Conservation (phyloP, 2,329 filamentous ascomycete species). For the Akanthomyces muscarius region DNA sequence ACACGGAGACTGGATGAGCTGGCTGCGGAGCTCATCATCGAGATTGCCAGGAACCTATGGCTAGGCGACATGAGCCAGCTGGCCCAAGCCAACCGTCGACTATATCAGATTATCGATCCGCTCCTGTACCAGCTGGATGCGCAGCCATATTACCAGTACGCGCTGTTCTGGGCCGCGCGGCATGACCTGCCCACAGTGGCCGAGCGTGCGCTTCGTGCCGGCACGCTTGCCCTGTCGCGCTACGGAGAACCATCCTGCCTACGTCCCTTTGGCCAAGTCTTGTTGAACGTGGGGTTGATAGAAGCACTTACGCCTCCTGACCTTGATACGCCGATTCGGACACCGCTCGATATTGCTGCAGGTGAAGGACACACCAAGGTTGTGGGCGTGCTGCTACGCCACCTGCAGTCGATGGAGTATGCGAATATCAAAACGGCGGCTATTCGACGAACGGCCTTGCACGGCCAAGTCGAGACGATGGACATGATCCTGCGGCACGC, state of each 20-base stretch:
- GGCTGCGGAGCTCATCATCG: not conserved
- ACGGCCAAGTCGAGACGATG: not conserved
- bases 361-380: not conserved
- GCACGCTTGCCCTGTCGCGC: not conserved
- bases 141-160: slow-evolving; percentile 9
- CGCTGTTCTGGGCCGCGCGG: slow-evolving; percentile 8
- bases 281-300: not conserved
- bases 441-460: rapidly evolving
- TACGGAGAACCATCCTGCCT: not conserved
- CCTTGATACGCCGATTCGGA: too few relatives aligned
- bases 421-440: not conserved
- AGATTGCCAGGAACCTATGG: slow-evolving; percentile 2
- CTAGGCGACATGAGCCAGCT: slow-evolving; percentile 12
- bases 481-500: not conserved
- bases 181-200: not conserved
- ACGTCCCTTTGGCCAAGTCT: not conserved
- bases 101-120: not conserved
- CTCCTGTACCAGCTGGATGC: slow-evolving; percentile 6
- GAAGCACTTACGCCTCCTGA: not conserved
- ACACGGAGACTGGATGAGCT: not conserved
- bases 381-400: not conserved
- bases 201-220: not conserved
- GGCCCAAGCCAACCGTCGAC: not conserved
- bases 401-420: not conserved
- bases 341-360: not conserved